A percentile compares a stretch with the other conserved stretches of the same genome.
phyloP scores from a whole-genome alignment of 2,329 filamentous ascomycete genomes.

The Calonectria leucothoes region DNA sequence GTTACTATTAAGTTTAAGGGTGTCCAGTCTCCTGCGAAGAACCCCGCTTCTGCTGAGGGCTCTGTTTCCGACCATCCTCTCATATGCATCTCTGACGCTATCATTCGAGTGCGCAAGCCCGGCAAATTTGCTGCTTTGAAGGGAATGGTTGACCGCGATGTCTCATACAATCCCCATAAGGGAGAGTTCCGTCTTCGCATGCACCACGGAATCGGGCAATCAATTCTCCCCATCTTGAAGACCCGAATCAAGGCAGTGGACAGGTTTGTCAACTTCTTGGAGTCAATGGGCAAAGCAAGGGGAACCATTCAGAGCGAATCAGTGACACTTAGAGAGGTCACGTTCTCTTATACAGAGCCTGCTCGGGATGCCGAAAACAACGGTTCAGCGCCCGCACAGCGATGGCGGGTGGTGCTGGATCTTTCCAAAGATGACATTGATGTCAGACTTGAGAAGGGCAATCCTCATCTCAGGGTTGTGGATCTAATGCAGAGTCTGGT shows the following conservation, averaged over 20 bases:
- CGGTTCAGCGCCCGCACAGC: constrained; percentile 29
- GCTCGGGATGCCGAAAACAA: constrained; percentile 10
- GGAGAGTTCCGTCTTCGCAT: constrained; percentile 74
- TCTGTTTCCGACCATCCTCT: constrained; percentile 38
- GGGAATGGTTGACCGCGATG: constrained; percentile 67
- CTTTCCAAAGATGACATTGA: constrained; percentile 66
- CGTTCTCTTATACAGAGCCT: constrained; percentile 73
- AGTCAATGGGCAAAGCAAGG: constrained; percentile 69
- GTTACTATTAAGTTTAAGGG: constrained; percentile 69
- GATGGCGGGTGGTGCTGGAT: constrained; percentile 68
- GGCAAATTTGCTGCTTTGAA: constrained; percentile 66
- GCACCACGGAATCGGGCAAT: constrained; percentile 66
- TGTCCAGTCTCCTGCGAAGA: constrained; percentile 45
- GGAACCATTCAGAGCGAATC: constrained; percentile 67
- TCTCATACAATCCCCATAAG: constrained; percentile 68
- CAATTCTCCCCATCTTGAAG: constrained; percentile 69
- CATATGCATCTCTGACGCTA: constrained; percentile 61
- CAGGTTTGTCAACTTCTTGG: constrained; percentile 76
- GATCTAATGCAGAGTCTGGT: constrained; percentile 69
- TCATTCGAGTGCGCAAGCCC: constrained; percentile 65
- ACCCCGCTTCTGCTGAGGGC: constrained; percentile 25
- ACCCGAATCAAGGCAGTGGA: constrained; percentile 74
- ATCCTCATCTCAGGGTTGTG: constrained; percentile 74
- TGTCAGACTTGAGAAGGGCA: constrained; percentile 69
- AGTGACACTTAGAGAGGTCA: constrained; percentile 71